Base-by-base conservation (phyloP, 2,329 filamentous ascomycete species). In the Diaporthe destruens region DNA sequence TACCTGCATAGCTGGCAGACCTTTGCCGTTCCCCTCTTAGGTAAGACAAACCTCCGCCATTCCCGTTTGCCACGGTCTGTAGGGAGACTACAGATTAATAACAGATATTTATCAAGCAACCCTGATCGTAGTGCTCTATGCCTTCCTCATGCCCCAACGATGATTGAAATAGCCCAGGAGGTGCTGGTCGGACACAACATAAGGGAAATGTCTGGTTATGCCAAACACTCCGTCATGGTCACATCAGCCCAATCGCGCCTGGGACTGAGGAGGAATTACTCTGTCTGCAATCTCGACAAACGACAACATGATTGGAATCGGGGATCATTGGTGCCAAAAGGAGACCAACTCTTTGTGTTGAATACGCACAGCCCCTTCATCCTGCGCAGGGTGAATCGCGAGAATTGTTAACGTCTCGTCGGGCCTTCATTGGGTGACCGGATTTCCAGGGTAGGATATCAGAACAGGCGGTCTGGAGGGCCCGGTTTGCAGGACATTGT, bases 401-500 rank as follows among this genome's bases (percentile, higher is more conserved):
- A 12, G 14, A n/a, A 29, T 11, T 18, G 53, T 7, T 59, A 59
- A 29, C 54, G 67, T 59, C 67, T 59, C 1, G n/a, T 59, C 9
- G 54, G 67, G 54, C 67, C 67, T 53, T 25, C 54, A 25, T 29
- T 57, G n/a, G 67, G 42, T 25, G 54, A 51, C 39, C 54, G 42
- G 8, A 20, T 69, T n/a, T 23, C 8, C 1, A 34, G 42, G 29
- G 44, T 63, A 16, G 59, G 42, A 63, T 39, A 59, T 32, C 54
- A 59, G 54, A 16, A 56, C 12, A 59, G 67, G 67, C 67, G 54
- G 42, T 69, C 56, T 29, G 42, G 29, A 11, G 67, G 54, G 12
- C 25, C 34, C n/a, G 51, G 51, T n/a, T 34, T 69, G 32, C 42
- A 47, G 44, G 32, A 59, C 42, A 53, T 69, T 14, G 47, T 57